Base-by-base conservation (phyloP, 2,329 filamentous ascomycete species). In the Plenodomus biglobosus region DNA sequence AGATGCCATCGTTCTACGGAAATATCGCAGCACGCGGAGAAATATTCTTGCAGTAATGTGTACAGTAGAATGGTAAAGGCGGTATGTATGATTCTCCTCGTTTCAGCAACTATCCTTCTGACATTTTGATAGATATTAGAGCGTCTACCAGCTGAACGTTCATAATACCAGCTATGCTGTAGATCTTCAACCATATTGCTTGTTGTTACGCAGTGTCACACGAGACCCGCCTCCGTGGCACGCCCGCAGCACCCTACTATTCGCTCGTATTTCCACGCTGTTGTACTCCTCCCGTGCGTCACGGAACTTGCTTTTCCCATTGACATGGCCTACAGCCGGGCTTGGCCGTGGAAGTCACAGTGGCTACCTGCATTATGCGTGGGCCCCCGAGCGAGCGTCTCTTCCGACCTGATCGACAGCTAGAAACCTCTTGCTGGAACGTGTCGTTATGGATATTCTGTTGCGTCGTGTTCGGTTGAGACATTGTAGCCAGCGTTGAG, bases 181-280 rank as follows among this genome's bases (percentile, higher is more conserved):
- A 3, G 21, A 4, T 13, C 15, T 39, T 3, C 17, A 7, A 13
- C 18, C 22, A 24, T 3, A 7, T 35, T 20, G 41, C 32, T 38
- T 30, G 18, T 34, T n/a, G 41, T 48, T 45, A 38, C 30, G 24
- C 22, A 46, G 17, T 30, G 55, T 61, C 24, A 51, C 52, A 58
- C 55, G 24, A 18, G 42, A 53, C 51, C 48, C 54, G 40, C 39
- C 43, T 36, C 38, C 42, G 49, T 48, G 56, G 54, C 44, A 39
- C 38, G 43, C 44, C 56, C 56, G 44, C 46, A 44, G 44, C 17
- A 20, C 3, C 38, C 46, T 56, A 48, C 42, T 35, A 44, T 41
- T 48, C 46, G 35, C 42, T 38, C 48, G 38, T 49, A 38, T 46
- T 20, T 10, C 40, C 42, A 51, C 39, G 38, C 42, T 52, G 50